phyloP scores from a whole-genome alignment of 1,139 yeast species.

The Yamadazyma triangularis region DNA sequence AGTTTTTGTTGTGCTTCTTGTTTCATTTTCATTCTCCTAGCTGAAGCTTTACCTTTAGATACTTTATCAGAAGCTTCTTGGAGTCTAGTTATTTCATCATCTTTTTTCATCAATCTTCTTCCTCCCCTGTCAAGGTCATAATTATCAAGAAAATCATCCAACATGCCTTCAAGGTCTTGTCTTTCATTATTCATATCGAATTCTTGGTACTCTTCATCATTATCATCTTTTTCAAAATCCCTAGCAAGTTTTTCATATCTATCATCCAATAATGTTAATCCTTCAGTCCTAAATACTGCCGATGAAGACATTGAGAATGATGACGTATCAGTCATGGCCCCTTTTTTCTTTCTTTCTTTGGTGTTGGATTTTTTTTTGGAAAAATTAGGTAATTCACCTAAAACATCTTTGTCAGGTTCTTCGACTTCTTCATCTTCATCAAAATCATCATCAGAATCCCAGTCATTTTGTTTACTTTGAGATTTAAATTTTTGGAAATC shows the following conservation, averaged over 20 bases:
- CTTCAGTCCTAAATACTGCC: slow-evolving; percentile 85
- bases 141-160: slow-evolving; percentile 91
- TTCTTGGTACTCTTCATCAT: slow-evolving; percentile 48
- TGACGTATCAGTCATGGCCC: slow-evolving; percentile 85
- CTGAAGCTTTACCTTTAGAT: slow-evolving; percentile 59
- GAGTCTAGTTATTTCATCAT: slow-evolving; percentile 46
- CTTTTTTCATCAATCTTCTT: slow-evolving; percentile 68
- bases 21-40: slow-evolving; percentile 40
- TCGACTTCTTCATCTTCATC: slow-evolving; percentile 48
- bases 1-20: too few species aligned
- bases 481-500: slow-evolving; percentile 74
- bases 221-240: slow-evolving; percentile 56
- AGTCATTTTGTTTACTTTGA: slow-evolving; percentile 28
- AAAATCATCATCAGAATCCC: slow-evolving; percentile 44
- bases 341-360: slow-evolving; percentile 67
- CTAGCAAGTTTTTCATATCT: slow-evolving; percentile 67
- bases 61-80: slow-evolving; percentile 68
- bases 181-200: slow-evolving; percentile 76
- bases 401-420: slow-evolving; percentile 29
- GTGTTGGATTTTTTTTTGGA: slow-evolving; percentile 43
- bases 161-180: slow-evolving; percentile 71
- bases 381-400: slow-evolving; percentile 45
- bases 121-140: slow-evolving; percentile 83
- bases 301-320: slow-evolving; percentile 94
- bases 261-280: slow-evolving; percentile 83